A percentile compares a stretch with the other conserved stretches of the same genome.
These are phyloP conservation scores for Cinchona pubescens DNA, from an alignment of 257 asterid species.

Conservation along the genomic window DNA sequence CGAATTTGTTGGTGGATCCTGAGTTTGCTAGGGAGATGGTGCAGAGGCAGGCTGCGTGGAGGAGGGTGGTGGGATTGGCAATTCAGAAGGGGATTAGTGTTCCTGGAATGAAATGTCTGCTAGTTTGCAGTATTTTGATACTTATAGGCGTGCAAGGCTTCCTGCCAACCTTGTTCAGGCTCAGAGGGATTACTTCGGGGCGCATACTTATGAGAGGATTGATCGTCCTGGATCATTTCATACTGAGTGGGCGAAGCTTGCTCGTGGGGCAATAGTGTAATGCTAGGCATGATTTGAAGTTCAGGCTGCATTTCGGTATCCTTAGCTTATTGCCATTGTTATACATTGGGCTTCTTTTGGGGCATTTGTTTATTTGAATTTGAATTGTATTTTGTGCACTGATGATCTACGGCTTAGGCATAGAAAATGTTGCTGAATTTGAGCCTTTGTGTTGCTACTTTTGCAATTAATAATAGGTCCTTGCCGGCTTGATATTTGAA, in stretches of 20 bases:
- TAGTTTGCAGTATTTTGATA: conserved; percentile 85
- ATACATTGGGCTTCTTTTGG: conserved; percentile 22
- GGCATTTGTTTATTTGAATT: conserved; percentile 34
- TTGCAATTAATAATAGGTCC: conserved; percentile 49
- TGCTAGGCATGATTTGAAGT: conserved; percentile 13
- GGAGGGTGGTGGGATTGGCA: conserved; percentile 81
- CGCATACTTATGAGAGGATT: conserved; percentile 85
- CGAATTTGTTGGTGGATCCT: conserved; percentile 78
- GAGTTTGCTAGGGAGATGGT: conserved; percentile 94
- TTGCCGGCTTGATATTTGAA: background rate
- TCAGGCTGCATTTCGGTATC: conserved; percentile 27
- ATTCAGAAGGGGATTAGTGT: conserved; percentile 68
- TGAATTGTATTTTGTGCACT: conserved; percentile 32
- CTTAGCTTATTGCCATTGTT: conserved; percentile 30
- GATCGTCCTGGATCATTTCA: conserved; percentile 68
- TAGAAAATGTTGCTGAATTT: conserved; percentile 26
- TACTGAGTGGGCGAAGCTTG: conserved; percentile 96
- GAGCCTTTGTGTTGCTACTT: conserved; percentile 36
- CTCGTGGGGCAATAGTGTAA: conserved; percentile 52
- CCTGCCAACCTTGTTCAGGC: conserved; percentile 97
- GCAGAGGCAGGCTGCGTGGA: conserved; percentile 92
- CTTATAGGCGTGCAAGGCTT: conserved; percentile 76
- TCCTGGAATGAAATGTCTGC: conserved; percentile 91
- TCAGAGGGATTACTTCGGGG: conserved; percentile 93
- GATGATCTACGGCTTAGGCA: conserved; percentile 36